phyloP scores from a whole-genome alignment of 2,329 filamentous ascomycete species.

The Chaetomiaceae sp. region DNA sequence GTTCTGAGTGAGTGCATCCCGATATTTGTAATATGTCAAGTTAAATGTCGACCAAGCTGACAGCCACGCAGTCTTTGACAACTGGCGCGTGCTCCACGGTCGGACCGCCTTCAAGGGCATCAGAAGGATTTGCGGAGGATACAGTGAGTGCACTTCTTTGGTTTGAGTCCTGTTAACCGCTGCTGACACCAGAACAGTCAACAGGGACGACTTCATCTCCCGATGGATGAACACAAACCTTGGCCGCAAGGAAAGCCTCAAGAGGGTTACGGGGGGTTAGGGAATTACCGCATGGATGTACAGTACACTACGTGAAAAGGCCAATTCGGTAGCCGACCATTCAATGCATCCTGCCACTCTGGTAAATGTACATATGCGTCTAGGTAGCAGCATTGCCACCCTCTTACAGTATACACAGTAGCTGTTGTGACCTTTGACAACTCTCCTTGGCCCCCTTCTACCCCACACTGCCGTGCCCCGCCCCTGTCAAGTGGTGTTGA shows the following conservation, averaged over 20 bases:
- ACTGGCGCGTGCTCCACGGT: constrained; percentile 91
- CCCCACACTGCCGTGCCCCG: no score
- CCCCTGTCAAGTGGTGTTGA: no score
- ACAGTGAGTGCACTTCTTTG: constrained; percentile 56
- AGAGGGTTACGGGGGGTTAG: constrained; percentile 27
- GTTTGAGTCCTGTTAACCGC: neutral
- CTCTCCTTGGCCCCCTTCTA: no score
- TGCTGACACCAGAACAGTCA: constrained; percentile 46
- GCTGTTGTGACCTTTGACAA: no score
- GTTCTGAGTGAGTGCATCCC: constrained; percentile 57
- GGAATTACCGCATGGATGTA: no score
- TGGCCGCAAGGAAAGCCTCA: constrained; percentile 40
- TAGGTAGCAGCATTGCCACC: no score
- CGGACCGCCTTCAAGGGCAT: constrained; percentile 76
- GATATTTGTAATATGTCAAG: constrained; percentile 6
- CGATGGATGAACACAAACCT: constrained; percentile 69
- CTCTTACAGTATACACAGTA: no score
- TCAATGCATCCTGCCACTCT: no score
- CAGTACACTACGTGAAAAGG: no score
- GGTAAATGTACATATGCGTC: no score
- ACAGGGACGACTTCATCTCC: constrained; percentile 75
- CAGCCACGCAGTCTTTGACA: constrained; percentile 72
- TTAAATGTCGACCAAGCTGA: constrained; percentile 8
- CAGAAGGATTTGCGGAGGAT: constrained; percentile 84
- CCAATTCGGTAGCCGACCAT: no score